Evolutionary conservation across 2,329 filamentous ascomycete genomes (phyloP).

Genomic region (Stenocarpella maydis): DNA sequence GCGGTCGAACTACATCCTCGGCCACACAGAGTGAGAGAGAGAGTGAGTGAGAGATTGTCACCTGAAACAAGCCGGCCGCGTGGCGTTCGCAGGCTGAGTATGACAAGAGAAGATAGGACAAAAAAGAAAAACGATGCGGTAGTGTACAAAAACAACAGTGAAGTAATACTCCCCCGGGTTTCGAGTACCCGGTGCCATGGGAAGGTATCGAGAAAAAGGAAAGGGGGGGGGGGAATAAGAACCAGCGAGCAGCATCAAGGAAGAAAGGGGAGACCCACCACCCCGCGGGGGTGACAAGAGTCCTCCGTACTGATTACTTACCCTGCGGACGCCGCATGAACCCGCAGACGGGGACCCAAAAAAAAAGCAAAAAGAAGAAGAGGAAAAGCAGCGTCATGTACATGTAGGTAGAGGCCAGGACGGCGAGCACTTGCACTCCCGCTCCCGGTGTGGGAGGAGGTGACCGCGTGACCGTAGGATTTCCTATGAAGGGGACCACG

Average conservation of each 20-base stretch:
- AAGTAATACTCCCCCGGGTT: not conserved
- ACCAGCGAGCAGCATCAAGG: no score
- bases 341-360: slow-evolving; percentile 2
- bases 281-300: not conserved
- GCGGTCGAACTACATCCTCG: slow-evolving; percentile 8
- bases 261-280: not conserved
- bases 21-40: no score
- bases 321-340: slow-evolving; percentile 8
- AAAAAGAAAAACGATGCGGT: not conserved
- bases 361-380: not conserved
- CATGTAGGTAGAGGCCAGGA: slow-evolving; percentile 7
- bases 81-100: slow-evolving; percentile 21
- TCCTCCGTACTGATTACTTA: not conserved
- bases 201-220: slow-evolving; percentile 4
- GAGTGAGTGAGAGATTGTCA: slow-evolving; percentile 6
- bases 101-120: not conserved
- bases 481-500: not conserved
- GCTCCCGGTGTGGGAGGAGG: not conserved
- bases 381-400: not conserved
- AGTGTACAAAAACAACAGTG: no score
- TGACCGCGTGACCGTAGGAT: not conserved
- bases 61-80: slow-evolving; percentile 34
- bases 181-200: slow-evolving; percentile 14
- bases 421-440: slow-evolving; percentile 1
- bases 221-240: not conserved